phyloP scores from a whole-genome alignment of 2,329 filamentous ascomycete genomes.

The Phyllosticta citrichinensis region DNA sequence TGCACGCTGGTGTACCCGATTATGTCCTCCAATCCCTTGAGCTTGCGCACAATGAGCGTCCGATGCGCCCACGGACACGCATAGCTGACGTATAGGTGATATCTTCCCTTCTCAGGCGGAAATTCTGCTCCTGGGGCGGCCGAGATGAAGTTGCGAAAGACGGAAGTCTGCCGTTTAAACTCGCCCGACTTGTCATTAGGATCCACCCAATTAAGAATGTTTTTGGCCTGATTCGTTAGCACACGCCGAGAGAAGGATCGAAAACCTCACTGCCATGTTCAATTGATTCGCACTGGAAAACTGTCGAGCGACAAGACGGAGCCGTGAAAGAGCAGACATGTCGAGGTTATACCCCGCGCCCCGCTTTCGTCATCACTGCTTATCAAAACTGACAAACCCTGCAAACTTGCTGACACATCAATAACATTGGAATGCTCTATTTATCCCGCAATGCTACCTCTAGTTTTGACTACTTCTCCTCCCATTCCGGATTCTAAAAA shows the following conservation, averaged over 20 bases:
- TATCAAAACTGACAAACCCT: conserved; percentile 11
- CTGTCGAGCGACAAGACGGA: not conserved
- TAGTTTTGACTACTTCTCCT: conserved; percentile 20
- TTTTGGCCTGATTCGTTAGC: not conserved
- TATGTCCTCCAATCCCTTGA: conserved; percentile 86
- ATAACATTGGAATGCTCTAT: not conserved
- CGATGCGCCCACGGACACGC: conserved; percentile 92
- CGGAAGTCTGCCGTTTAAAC: conserved; percentile 80
- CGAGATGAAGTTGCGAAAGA: conserved; percentile 74
- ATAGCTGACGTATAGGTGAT: conserved; percentile 92
- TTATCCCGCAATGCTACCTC: conserved; percentile 2
- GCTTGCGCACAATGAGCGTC: conserved; percentile 72
- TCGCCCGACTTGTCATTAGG: conserved; percentile 71
- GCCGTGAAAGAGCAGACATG: not conserved
- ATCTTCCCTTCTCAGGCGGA: conserved; percentile 76
- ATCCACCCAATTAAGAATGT: conserved; percentile 75
- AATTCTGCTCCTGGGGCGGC: conserved; percentile 62
- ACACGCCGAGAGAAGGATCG: conserved; percentile 1
- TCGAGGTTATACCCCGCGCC: not conserved
- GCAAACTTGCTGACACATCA: not conserved
- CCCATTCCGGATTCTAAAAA: conserved; percentile 36
- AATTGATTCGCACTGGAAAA: not conserved
- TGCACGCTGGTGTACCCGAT: conserved; percentile 76
- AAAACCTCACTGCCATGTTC: not conserved
- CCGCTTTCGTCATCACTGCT: conserved; percentile 10